Evolutionary conservation across 1,284 basidiomycete genomes (phyloP), one percentile per base, ranked within the genome.

Genomic region (Malassezia sp.): DNA sequence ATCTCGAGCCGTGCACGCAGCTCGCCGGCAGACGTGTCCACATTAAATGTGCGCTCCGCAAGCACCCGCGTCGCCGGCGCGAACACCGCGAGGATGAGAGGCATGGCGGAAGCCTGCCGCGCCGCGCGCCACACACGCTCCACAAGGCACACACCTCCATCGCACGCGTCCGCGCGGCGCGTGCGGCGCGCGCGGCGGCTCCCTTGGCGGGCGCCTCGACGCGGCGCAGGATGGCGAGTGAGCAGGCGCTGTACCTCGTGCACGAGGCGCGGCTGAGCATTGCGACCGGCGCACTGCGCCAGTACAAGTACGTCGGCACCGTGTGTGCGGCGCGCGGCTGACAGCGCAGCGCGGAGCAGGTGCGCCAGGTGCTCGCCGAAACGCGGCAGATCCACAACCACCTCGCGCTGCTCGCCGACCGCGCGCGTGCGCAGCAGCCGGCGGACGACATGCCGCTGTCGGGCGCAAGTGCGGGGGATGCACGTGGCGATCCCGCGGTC

Each of bases 171-270:
- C 31, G 31, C 31, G 31, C 31, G 31, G 8, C 31, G 31, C 8
- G 31, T 7, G 17, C 8, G 31, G 8, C 20, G 31, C 29, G 31
- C 15, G 12, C 7, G 14, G 36, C 26, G 22, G 37, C 37, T 17
- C 26, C 37, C n/a, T n/a, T n/a, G n/a, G n/a, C n/a, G n/a, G n/a
- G 37, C 23, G 24, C 24, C 12, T 33, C 31, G 31, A 22, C 28
- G 28, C 30, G 24, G 6, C 12, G 12, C 18, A 8, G 27, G 15
- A 77, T 78, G 77, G 75, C 78, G 61, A 75, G 75, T 53, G 89
- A 95, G 73, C 80, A 85, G 55, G 85, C 83, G 6, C 84, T 85
- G 4, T 82, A 87, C 71, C 82, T 97, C 46, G 77, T 93, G 52
- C 78, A 79, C 38, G 86, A 91, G 70, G 83, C 87, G 4, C 80